Percentiles rank a stretch among this genome's conserved stretches.
Evolutionary conservation across 495 filamentous ascomycete genomes (phyloP).

Genomic region (Terfezia claveryi): DNA sequence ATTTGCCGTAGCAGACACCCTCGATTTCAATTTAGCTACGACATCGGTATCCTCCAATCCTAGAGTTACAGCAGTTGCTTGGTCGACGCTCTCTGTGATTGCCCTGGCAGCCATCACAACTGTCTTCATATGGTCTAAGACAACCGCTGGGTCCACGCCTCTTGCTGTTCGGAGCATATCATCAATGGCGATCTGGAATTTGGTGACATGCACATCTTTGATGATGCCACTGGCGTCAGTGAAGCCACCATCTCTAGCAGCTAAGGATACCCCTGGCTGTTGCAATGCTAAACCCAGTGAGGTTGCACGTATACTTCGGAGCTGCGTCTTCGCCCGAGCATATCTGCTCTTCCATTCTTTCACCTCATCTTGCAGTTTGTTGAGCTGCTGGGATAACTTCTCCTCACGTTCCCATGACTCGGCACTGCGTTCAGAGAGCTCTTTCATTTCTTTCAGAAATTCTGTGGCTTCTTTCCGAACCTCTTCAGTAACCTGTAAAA

Average conservation of each 20-base stretch:
- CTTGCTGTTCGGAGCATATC: conserved; percentile 67
- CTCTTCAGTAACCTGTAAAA: conserved; percentile 56
- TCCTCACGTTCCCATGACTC: conserved; percentile 66
- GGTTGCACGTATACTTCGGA: conserved; percentile 58
- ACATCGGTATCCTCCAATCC: conserved; percentile 27
- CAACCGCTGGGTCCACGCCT: conserved; percentile 41
- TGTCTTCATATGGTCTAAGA: conserved; percentile 59
- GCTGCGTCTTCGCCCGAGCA: conserved; percentile 63
- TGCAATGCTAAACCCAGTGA: conserved; percentile 50
- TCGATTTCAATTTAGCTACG: conserved; percentile 42
- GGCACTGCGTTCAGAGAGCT: conserved; percentile 54
- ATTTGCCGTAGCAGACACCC: conserved; percentile 78
- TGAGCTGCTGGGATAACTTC: conserved; percentile 45
- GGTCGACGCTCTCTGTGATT: conserved; percentile 58
- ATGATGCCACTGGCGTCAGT: conserved; percentile 52
- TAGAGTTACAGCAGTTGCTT: conserved; percentile 28
- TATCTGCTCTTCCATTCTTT: conserved; percentile 79
- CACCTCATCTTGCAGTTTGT: conserved; percentile 55
- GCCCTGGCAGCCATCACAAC: conserved; percentile 59
- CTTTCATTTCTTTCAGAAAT: conserved; percentile 75
- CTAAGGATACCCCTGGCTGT: conserved; percentile 31
- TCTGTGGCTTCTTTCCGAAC: conserved; percentile 66
- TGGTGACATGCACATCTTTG: conserved; percentile 77
- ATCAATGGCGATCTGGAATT: conserved; percentile 87
- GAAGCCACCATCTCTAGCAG: conserved; percentile 48